Evolutionary conservation across 1,284 basidiomycete genomes (phyloP).

Genomic region (Sphaerobolus stellatus): DNA sequence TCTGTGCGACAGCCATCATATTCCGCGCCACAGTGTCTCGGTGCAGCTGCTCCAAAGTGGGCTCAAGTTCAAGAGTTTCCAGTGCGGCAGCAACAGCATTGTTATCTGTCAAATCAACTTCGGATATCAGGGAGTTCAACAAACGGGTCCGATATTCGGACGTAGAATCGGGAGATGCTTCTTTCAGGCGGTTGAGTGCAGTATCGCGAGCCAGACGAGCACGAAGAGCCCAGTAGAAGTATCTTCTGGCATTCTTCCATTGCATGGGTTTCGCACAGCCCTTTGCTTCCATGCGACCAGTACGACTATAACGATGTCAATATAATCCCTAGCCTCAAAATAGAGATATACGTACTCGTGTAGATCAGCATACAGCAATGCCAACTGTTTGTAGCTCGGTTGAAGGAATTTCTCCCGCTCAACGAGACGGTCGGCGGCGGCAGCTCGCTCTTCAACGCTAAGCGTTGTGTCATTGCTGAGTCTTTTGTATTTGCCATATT

Average conservation of each 20-base stretch:
- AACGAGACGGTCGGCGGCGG: slow-evolving; percentile 66
- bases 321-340: slow-evolving; percentile 1
- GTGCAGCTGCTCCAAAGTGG: slow-evolving; percentile 59
- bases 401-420: slow-evolving; percentile 81
- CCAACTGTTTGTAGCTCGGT: slow-evolving; percentile 93
- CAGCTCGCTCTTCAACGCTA: slow-evolving; percentile 70
- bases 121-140: slow-evolving; percentile 56
- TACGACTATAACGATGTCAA: slow-evolving; percentile 57
- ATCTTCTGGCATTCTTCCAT: slow-evolving; percentile 87
- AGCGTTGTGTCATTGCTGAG: slow-evolving; percentile 74
- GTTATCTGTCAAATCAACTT: slow-evolving; percentile 52
- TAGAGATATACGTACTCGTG: slow-evolving; percentile 72
- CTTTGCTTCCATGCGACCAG: slow-evolving; percentile 97
- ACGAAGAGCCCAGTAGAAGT: slow-evolving; percentile 96
- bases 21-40: slow-evolving; percentile 62
- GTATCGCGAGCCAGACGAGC: slow-evolving; percentile 69
- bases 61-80: slow-evolving; percentile 65
- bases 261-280: slow-evolving; percentile 82
- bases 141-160: slow-evolving; percentile 60
- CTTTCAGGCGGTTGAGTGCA: slow-evolving; percentile 56
- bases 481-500: slow-evolving; percentile 81
- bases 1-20: slow-evolving; percentile 60
- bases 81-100: slow-evolving; percentile 58
- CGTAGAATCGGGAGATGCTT: slow-evolving; percentile 62
- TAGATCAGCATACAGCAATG: slow-evolving; percentile 93